Evolutionary conservation across 1,284 basidiomycete species (phyloP).

Genomic region (Apiotrichum akiyoshidainum): DNA sequence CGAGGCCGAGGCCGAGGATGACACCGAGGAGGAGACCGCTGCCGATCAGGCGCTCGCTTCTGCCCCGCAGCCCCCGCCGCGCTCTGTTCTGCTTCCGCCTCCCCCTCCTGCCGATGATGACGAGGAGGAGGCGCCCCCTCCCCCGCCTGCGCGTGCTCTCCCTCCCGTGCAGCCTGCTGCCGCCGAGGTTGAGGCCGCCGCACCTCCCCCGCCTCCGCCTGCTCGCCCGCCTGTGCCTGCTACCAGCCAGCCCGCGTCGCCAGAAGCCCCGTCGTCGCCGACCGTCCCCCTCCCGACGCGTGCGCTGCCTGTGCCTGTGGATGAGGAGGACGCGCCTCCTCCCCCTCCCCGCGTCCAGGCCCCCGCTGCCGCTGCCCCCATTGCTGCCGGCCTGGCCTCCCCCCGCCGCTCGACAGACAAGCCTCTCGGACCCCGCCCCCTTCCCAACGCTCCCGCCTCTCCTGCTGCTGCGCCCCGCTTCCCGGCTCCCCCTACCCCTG

Average conservation of each 20-base stretch:
- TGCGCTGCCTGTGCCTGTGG: background rate
- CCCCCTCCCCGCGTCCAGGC: no score
- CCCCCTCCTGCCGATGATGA: constrained; percentile 14
- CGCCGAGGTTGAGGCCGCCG: background rate
- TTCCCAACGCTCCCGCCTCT: no score
- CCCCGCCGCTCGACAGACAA: no score
- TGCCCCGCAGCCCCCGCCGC: constrained; percentile 23
- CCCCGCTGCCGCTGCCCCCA: no score
- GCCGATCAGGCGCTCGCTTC: background rate
- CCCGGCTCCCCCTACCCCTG: constrained; percentile 23
- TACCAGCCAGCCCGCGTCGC: no score
- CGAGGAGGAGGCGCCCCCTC: constrained; percentile 20
- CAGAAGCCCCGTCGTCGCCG: no score
- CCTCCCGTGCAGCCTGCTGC: background rate
- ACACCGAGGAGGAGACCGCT: constrained; percentile 11
- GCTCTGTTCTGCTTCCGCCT: constrained; percentile 20
- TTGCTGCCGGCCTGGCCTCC: no score
- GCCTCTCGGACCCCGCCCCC: no score
- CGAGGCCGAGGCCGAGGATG: constrained; percentile 27
- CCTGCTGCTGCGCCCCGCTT: background rate
- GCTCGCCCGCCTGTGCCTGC: background rate
- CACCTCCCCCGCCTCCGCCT: background rate
- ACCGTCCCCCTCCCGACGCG: no score
- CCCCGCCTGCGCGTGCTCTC: constrained; percentile 1
- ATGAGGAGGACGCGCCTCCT: background rate